Evolutionary conservation across 495 filamentous ascomycete genomes (phyloP), one percentile per base, ranked within the genome.

Genomic region (Talaromyces liani): DNA sequence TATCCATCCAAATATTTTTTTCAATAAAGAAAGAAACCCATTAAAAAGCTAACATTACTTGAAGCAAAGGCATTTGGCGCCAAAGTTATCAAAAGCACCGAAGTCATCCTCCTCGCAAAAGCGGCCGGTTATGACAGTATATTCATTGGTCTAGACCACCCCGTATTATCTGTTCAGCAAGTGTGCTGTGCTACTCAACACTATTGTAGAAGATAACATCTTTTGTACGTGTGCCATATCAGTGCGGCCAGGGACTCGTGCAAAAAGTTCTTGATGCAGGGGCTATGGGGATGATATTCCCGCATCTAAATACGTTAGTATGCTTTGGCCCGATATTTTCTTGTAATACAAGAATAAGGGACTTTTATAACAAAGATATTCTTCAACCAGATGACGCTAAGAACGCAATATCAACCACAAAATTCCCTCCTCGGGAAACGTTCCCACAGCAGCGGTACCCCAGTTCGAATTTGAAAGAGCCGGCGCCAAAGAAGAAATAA

Each of bases 241-340:
- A 68, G 58, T 69, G 67, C 49, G 67, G 67, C 18, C 29, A 63
- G 8, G 66, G 67, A 27, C 67, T 63, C 41, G 58, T 69, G 3
- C 67, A 69, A 41, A 47, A 47, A 51, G 67, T 68, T n/a, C 60
- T 69, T 24, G 67, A 68, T 33, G 66, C 62, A 5, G 67, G 66
- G 5, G 66, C 57, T 3, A 65, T 63, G 66, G 67, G 67, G 14
- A 53, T 67, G 4, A 58, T 67, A 16, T 62, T 67, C 36, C 67
- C 67, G 12, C 67, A 69, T 53, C 57, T 69, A 1, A 7, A 6
- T 31, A 31, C 29, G 34, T 34, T 2, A n/a, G 49, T 59, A 18
- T 65, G 36, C n/a, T 36, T 16, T 24, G n/a, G 0, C 57, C 14
- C 14, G 12, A n/a, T 4, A 6, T 41, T 45, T 9, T 24, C 25